A percentile compares a stretch with the other conserved stretches of the same genome.
Evolutionary conservation across 495 filamentous ascomycete genomes (phyloP).

Genomic region (Pyrenopolyporus hunteri): DNA sequence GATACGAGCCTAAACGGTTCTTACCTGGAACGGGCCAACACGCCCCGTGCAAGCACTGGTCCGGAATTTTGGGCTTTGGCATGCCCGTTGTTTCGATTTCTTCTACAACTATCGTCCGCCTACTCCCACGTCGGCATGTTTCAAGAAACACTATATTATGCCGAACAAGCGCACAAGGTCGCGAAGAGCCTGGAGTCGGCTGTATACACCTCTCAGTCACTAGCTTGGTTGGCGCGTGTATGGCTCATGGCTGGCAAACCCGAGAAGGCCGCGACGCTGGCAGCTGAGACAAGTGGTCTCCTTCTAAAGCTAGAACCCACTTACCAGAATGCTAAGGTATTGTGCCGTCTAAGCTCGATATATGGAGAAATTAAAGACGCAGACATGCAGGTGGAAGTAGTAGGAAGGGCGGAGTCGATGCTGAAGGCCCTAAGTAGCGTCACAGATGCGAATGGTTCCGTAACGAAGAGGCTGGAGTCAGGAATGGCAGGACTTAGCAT

Average conservation of each 20-base stretch:
- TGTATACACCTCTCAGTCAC: slow-evolving; percentile 59
- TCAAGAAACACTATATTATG: slow-evolving; percentile 88
- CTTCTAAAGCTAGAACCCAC: slow-evolving; percentile 50
- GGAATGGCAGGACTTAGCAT: slow-evolving; percentile 52
- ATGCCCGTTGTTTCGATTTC: slow-evolving; percentile 68
- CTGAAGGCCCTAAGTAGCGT: slow-evolving; percentile 36
- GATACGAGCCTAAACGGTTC: slow-evolving; percentile 35
- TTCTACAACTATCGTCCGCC: slow-evolving; percentile 73
- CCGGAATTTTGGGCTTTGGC: slow-evolving; percentile 84
- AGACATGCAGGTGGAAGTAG: slow-evolving; percentile 46
- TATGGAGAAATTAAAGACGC: slow-evolving; percentile 49
- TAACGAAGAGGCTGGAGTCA: slow-evolving; percentile 48
- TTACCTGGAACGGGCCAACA: slow-evolving; percentile 30
- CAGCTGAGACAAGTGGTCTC: slow-evolving; percentile 56
- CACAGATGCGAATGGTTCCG: slow-evolving; percentile 9
- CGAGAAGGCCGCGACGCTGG: slow-evolving; percentile 65
- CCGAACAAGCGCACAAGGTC: slow-evolving; percentile 81
- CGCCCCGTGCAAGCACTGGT: slow-evolving; percentile 48
- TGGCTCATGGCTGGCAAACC: slow-evolving; percentile 67
- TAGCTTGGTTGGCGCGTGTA: slow-evolving; percentile 66
- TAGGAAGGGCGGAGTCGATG: slow-evolving; percentile 48
- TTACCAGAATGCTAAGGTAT: slow-evolving; percentile 53
- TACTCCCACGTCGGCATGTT: slow-evolving; percentile 86
- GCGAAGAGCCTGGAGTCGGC: slow-evolving; percentile 70
- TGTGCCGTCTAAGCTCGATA: slow-evolving; percentile 52